Evolutionary conservation across 352 stramenopile species (phyloP).

Genomic region (Globisporangium apiculatum): DNA sequence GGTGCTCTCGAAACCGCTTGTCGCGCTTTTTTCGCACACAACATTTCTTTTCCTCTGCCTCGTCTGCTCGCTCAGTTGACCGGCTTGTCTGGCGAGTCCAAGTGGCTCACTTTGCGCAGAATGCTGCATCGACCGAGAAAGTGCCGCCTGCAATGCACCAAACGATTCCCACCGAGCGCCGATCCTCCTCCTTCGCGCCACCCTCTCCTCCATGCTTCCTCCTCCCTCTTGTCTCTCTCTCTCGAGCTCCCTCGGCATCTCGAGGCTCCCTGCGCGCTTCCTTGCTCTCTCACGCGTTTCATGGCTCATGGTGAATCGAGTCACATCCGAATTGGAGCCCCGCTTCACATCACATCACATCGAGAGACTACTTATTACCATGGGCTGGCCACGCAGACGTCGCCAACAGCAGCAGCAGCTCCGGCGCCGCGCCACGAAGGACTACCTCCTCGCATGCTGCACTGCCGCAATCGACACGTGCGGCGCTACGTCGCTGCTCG

Average conservation of each 20-base stretch:
- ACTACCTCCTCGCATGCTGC: slow-evolving; percentile 1
- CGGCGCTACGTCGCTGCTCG: background rate
- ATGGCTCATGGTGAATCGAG: slow-evolving; percentile 2
- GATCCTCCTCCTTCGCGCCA: no score
- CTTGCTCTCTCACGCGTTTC: background rate
- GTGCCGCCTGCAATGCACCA: no score
- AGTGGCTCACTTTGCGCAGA: no score
- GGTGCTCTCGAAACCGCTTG: no score
- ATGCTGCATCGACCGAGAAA: no score
- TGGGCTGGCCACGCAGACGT: slow-evolving; percentile 15
- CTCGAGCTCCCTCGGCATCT: background rate
- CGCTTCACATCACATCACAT: background rate
- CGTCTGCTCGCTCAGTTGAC: no score
- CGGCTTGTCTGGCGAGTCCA: no score
- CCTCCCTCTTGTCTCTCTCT: background rate
- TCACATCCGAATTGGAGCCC: slow-evolving; percentile 10
- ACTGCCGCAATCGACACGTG: background rate
- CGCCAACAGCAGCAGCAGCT: slow-evolving; percentile 17
- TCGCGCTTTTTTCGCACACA: no score
- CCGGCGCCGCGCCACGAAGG: slow-evolving; percentile 9
- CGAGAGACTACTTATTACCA: background rate
- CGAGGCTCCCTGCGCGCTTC: background rate
- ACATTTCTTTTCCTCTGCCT: no score
- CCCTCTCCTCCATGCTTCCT: no score
- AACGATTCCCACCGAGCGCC: no score